Evolutionary conservation across 2,329 filamentous ascomycete species (phyloP).

Genomic region (Fusarium clavum): DNA sequence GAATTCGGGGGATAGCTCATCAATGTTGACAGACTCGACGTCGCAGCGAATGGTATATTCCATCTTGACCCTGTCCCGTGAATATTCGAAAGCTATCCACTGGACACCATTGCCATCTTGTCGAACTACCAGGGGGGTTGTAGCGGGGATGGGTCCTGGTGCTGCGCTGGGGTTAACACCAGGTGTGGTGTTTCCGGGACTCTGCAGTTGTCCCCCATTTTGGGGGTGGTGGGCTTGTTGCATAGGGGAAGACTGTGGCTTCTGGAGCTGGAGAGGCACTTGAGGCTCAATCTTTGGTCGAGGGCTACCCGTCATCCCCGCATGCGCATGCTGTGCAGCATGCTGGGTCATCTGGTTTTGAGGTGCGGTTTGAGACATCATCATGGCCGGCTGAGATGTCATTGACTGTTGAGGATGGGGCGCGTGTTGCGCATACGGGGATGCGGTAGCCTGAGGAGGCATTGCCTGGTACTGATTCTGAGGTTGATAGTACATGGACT

Average conservation of each 20-base stretch:
- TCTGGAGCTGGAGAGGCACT: slow-evolving; percentile 70
- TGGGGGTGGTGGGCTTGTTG: slow-evolving; percentile 53
- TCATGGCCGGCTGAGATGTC: slow-evolving; percentile 73
- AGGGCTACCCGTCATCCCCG: slow-evolving; percentile 70
- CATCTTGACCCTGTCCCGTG: slow-evolving; percentile 97
- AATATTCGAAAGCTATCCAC: slow-evolving; percentile 99
- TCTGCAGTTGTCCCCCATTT: slow-evolving; percentile 54
- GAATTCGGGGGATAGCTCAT: slow-evolving; percentile 86
- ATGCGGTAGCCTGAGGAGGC: slow-evolving; percentile 69
- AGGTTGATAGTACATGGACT: slow-evolving; percentile 79
- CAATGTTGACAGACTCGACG: slow-evolving; percentile 94
- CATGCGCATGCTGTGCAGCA: slow-evolving; percentile 65
- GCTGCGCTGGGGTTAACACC: slow-evolving; percentile 89
- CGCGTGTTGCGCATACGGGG: slow-evolving; percentile 70
- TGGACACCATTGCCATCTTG: slow-evolving; percentile 97
- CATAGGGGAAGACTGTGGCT: slow-evolving; percentile 61
- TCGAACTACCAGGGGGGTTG: slow-evolving; percentile 90
- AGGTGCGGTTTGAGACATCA: slow-evolving; percentile 71
- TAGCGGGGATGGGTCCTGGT: slow-evolving; percentile 95
- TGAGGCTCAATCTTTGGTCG: slow-evolving; percentile 73
- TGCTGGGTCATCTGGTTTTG: slow-evolving; percentile 71
- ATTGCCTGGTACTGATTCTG: slow-evolving; percentile 75
- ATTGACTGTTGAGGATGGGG: slow-evolving; percentile 66
- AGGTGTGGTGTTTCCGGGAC: slow-evolving; percentile 51
- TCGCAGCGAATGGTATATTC: slow-evolving; percentile 99